Evolutionary conservation across 768 basidiomycete species (phyloP).

Genomic region (Tricholoma saponaceum): DNA sequence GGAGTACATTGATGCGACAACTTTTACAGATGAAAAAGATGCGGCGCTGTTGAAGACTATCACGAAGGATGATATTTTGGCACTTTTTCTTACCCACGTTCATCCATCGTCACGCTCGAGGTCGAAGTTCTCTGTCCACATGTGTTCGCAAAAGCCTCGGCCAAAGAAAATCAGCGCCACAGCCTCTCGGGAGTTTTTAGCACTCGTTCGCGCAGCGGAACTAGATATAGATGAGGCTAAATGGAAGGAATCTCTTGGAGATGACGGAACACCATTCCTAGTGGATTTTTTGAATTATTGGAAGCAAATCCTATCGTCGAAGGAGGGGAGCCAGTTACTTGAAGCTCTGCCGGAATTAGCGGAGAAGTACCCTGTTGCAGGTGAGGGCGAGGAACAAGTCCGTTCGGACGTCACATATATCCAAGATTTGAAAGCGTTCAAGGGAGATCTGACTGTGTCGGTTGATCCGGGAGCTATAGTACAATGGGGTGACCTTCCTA

Average conservation of each 20-base stretch:
- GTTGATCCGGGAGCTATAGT: constrained; percentile 64
- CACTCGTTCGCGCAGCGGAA: constrained; percentile 41
- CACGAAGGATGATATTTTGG: constrained; percentile 71
- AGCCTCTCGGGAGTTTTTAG: constrained; percentile 61
- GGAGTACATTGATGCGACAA: constrained; percentile 6
- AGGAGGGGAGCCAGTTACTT: constrained; percentile 42
- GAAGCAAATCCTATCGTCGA: constrained; percentile 37
- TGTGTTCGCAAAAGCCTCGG: constrained; percentile 64
- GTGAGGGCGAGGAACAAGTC: constrained; percentile 43
- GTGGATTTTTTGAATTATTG: constrained; percentile 66
- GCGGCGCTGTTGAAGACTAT: constrained; percentile 58
- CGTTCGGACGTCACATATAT: constrained; percentile 55
- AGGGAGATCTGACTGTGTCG: constrained; percentile 48
- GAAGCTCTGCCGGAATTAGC: constrained; percentile 54
- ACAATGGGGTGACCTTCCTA: constrained; percentile 70
- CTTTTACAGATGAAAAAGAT: constrained; percentile 62
- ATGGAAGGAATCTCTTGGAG: constrained; percentile 49
- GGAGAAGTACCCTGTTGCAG: constrained; percentile 50
- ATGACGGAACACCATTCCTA: constrained; percentile 52
- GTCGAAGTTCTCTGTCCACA: constrained; percentile 81
- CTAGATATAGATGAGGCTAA: constrained; percentile 47
- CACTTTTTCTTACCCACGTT: constrained; percentile 64
- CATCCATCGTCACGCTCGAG: constrained; percentile 67
- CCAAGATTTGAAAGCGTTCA: constrained; percentile 64
- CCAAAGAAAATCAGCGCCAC: constrained; percentile 58